phyloP scores from a whole-genome alignment of 163 green algal species.

The Volvox carteri region DNA sequence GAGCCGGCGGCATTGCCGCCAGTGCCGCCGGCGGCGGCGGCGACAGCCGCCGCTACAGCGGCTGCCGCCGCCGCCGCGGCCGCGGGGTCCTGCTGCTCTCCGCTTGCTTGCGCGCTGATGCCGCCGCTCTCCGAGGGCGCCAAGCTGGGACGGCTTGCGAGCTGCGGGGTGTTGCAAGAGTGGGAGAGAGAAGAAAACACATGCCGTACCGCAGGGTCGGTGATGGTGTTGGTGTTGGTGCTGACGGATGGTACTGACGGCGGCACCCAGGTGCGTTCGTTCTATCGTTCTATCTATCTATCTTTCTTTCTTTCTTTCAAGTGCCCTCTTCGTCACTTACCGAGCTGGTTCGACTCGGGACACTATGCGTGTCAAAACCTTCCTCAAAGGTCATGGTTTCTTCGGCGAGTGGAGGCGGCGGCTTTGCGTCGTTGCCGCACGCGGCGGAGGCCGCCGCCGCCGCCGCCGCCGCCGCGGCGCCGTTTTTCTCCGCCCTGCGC shows the following conservation, averaged over 20 bases:
- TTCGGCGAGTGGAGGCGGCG: background rate
- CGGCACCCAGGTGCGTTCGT: no score
- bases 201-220: background rate
- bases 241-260: no score
- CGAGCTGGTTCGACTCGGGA: conserved; percentile 37
- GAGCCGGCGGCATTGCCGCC: no score
- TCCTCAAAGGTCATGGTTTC: conserved; percentile 52
- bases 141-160: conserved; percentile 42
- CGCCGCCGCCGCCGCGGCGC: background rate
- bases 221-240: background rate
- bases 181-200: background rate
- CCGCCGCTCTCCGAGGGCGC: conserved; percentile 1
- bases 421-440: background rate
- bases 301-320: no score
- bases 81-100: background rate
- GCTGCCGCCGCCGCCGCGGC: background rate
- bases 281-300: no score
- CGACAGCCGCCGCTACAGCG: no score
- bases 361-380: conserved; percentile 37
- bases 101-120: background rate
- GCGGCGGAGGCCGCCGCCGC: background rate
- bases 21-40: background rate
- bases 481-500: background rate
- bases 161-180: conserved; percentile 9
- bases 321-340: conserved; percentile 25